Evolutionary conservation across 345 rosid species (phyloP).

Genomic region (Arabis alpina): DNA sequence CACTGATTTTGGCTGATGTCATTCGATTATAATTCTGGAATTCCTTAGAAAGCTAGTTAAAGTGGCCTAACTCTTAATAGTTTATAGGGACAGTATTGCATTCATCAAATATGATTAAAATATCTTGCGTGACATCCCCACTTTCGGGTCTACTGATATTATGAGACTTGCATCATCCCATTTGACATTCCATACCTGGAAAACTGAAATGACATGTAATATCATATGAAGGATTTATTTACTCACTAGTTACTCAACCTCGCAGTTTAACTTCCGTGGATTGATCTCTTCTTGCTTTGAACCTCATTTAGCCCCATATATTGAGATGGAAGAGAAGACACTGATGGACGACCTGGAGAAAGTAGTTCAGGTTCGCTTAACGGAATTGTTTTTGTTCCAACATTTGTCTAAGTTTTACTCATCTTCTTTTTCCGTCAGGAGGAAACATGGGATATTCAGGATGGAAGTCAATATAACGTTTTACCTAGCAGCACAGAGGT

Average conservation of each 20-base stretch:
- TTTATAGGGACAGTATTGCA: slow-evolving; percentile 28
- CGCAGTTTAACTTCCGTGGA: slow-evolving; percentile 98
- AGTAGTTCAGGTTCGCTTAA: slow-evolving; percentile 75
- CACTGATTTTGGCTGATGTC: slow-evolving; percentile 28
- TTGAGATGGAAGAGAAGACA: slow-evolving; percentile 95
- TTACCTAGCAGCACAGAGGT: slow-evolving; percentile 95
- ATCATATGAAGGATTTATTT: slow-evolving; percentile 24
- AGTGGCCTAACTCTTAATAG: slow-evolving; percentile 6
- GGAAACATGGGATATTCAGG: slow-evolving; percentile 98
- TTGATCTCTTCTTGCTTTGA: slow-evolving; percentile 97
- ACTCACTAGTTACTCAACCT: slow-evolving; percentile 33
- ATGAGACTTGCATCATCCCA: slow-evolving; percentile 23
- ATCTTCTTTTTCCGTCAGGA: slow-evolving; percentile 55
- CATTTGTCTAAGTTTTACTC: slow-evolving; percentile 33
- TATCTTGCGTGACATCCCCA: slow-evolving; percentile 14
- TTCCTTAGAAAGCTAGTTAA: slow-evolving; percentile 16
- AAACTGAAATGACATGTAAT: slow-evolving; percentile 22
- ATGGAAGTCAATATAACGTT: slow-evolving; percentile 92
- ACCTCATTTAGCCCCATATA: slow-evolving; percentile 84
- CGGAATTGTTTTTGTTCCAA: slow-evolving; percentile 16
- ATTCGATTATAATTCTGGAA: slow-evolving; percentile 18
- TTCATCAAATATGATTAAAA: not conserved
- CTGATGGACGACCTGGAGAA: slow-evolving; percentile 96
- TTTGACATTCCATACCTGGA: slow-evolving; percentile 10
- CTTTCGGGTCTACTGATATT: not conserved